phyloP scores from a whole-genome alignment of 306 rosid species.

The Boehmeria nivea region DNA sequence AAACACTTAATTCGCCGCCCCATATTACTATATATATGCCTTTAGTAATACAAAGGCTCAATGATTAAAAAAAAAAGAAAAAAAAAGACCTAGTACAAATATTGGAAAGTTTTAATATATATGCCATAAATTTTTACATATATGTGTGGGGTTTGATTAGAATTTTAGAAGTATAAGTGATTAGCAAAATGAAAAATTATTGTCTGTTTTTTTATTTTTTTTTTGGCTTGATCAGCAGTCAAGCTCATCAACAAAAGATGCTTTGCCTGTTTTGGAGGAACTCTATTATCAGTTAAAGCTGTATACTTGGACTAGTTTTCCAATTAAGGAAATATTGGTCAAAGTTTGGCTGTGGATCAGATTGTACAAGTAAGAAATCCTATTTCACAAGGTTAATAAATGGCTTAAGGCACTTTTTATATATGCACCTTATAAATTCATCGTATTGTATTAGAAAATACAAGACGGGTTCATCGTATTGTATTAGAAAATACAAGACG shows the following conservation, averaged over 20 bases:
- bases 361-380: constrained; percentile 14
- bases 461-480: too few relatives aligned
- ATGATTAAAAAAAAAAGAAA: too few relatives aligned
- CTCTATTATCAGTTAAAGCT: constrained; percentile 44
- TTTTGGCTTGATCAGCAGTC: neutral
- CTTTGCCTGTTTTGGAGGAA: constrained; percentile 56
- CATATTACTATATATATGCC: too few relatives aligned
- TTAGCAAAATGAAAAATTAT: too few relatives aligned
- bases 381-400: neutral
- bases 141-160: constrained; percentile 6
- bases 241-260: constrained; percentile 29
- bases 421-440: too few relatives aligned
- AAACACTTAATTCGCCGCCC: constrained; percentile 5
- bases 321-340: constrained; percentile 36
- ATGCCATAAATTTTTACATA: too few relatives aligned
- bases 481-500: too few relatives aligned
- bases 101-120: too few relatives aligned
- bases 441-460: too few relatives aligned
- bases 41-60: neutral
- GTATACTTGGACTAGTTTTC: constrained; percentile 37
- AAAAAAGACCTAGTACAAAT: too few relatives aligned
- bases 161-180: neutral
- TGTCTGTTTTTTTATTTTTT: too few relatives aligned
- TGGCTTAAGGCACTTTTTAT: too few relatives aligned
- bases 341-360: constrained; percentile 22